A percentile compares a stretch with the other conserved stretches of the same genome.
Evolutionary conservation across 192 early-diverging fungal genomes (phyloP).

Genomic region (Podila epicladia): DNA sequence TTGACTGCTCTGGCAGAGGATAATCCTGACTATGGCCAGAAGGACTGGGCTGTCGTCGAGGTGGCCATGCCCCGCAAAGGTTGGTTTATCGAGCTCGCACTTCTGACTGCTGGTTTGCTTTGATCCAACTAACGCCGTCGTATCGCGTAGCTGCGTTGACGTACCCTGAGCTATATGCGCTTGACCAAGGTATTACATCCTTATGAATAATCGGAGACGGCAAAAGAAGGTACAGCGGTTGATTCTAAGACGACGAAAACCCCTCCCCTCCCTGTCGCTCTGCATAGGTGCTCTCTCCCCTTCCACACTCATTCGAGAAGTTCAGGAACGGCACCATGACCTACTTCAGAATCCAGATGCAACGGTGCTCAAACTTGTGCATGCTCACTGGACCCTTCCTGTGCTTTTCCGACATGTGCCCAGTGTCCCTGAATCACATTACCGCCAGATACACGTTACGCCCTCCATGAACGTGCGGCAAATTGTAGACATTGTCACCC

Average conservation of each 20-base stretch:
- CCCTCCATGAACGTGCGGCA: conserved; percentile 34
- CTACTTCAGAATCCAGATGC: conserved; percentile 24
- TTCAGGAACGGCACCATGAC: conserved; percentile 45
- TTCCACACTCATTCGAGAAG: conserved; percentile 29
- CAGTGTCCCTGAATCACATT: conserved; percentile 41
- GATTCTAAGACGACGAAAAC: not conserved
- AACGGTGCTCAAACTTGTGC: conserved; percentile 44
- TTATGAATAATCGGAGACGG: not conserved
- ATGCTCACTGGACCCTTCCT: conserved; percentile 29
- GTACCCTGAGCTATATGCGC: conserved; percentile 43
- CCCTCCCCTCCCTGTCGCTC: not conserved
- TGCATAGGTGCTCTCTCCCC: conserved; percentile 22
- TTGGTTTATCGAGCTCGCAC: not conserved
- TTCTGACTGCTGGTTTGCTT: not conserved
- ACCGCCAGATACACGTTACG: conserved; percentile 33
- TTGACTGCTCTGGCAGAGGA: conserved; percentile 26
- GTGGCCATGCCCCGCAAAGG: conserved; percentile 45
- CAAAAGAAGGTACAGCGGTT: not conserved
- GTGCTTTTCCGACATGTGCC: conserved; percentile 47
- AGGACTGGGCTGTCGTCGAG: conserved; percentile 42
- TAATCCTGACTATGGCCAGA: conserved; percentile 13
- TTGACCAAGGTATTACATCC: conserved; percentile 33
- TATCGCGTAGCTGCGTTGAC: conserved; percentile 19
- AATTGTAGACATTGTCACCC: conserved; percentile 23
- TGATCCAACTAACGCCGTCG: not conserved